Base-by-base conservation (phyloP, 805 yeast species). In the Alloascoidea hylecoeti region DNA sequence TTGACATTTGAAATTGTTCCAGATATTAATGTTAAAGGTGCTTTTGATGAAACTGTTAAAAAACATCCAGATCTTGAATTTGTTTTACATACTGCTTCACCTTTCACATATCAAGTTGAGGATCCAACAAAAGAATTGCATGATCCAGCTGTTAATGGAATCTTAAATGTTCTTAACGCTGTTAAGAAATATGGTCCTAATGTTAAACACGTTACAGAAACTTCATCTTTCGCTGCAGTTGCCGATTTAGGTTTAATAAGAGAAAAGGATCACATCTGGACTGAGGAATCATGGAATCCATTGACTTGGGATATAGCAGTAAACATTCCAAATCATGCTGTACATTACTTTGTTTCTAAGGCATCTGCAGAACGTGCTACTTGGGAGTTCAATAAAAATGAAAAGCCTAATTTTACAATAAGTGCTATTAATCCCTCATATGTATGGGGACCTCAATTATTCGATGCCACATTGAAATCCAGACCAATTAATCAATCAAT, bases 121-220 rank as follows among this genome's bases (percentile, higher is more conserved):
- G 61, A 65, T 43, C 52, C 61, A 16, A 65, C 60, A 39, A 61
- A 63, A 42, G 68, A 64, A 12, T 56, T 65, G 38, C 52, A 66
- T 35, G 47, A 39, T 12, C 75, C 75, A 1, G 74, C 76, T 2
- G 52, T 70, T 18, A 50, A 60, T 33, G 75, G 75, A 18, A 68
- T 72, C 18, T 44, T 50, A 34, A 58, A 58, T 44, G 63, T 68
- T 5, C 53, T 70, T 39, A 42, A 46, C 12, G 68, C 72, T 0
- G 59, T 64, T 15, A 48, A 52, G 37, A 42, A 48, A 13, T 50
- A 50, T 39, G 72, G 63, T 9, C 61, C 63, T 1, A 58, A 63
- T 34, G 61, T 70, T 19, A 53, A 54, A 36, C 49, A 56, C 9
- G 65, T 70, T 3, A 71, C 70, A 4, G 47, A 67, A 14, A 67